phyloP scores from a whole-genome alignment of 768 basidiomycete genomes.

The Amanita inopinata region DNA sequence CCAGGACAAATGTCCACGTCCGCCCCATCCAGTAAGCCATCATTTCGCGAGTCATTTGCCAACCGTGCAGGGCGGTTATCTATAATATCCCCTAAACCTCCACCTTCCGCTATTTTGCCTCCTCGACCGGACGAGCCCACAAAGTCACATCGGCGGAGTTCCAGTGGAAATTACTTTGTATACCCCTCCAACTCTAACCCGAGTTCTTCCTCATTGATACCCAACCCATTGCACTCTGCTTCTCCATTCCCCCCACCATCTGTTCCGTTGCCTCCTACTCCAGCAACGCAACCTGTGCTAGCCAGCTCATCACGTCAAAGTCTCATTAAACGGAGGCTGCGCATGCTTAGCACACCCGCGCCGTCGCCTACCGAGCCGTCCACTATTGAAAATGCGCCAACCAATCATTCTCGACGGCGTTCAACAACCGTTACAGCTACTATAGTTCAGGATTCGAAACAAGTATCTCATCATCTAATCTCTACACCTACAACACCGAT shows the following conservation, averaged over 20 bases:
- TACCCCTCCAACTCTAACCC: background rate
- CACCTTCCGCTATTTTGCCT: slow-evolving; percentile 50
- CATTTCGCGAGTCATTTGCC: slow-evolving; percentile 49
- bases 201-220: slow-evolving; percentile 9
- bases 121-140: slow-evolving; percentile 56
- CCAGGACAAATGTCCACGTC: slow-evolving; percentile 6
- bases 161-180: slow-evolving; percentile 22
- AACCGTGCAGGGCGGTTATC: slow-evolving; percentile 51
- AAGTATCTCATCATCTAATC: background rate
- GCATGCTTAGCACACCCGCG: slow-evolving; percentile 57
- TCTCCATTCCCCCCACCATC: slow-evolving; percentile 34
- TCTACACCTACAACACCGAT: slow-evolving; percentile 41
- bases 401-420: background rate
- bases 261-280: slow-evolving; percentile 33
- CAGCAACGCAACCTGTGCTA: slow-evolving; percentile 1
- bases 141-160: slow-evolving; percentile 26
- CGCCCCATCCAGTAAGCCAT: slow-evolving; percentile 19
- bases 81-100: slow-evolving; percentile 51
- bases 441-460: slow-evolving; percentile 2
- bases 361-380: slow-evolving; percentile 17
- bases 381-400: slow-evolving; percentile 8
- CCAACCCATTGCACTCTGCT: slow-evolving; percentile 11
- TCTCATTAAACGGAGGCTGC: slow-evolving; percentile 54
- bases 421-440: slow-evolving; percentile 3
- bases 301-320: slow-evolving; percentile 27